A percentile compares a stretch with the other conserved stretches of the same genome.
These are phyloP conservation scores for Corynascus novoguineensis DNA, from an alignment of 495 filamentous ascomycete species.

Conservation along the genomic window DNA sequence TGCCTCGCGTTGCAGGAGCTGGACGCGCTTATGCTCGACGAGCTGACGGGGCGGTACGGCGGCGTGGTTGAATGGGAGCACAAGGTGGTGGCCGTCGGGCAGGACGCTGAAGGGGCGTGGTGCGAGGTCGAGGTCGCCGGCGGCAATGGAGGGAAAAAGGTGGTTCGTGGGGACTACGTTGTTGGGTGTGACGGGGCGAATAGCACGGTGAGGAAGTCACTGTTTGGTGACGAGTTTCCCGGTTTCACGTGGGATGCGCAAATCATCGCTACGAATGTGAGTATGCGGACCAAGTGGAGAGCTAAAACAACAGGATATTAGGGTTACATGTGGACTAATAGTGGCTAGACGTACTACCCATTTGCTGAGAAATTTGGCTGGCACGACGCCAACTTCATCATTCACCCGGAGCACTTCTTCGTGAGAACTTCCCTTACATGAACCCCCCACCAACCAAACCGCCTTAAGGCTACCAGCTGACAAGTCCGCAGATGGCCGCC, in stretches of 20 bases:
- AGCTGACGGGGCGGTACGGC: constrained; percentile 38
- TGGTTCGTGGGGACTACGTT: constrained; percentile 48
- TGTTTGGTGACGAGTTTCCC: constrained; percentile 55
- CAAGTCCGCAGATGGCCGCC: constrained; percentile 47
- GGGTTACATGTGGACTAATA: background rate
- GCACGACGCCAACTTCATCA: constrained; percentile 49
- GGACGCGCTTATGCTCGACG: constrained; percentile 41
- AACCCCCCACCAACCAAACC: background rate
- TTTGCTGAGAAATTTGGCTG: constrained; percentile 29
- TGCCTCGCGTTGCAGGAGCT: constrained; percentile 35
- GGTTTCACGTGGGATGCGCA: constrained; percentile 55
- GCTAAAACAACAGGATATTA: background rate
- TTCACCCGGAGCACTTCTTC: constrained; percentile 38
- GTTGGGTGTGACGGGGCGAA: constrained; percentile 55
- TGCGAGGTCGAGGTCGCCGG: constrained; percentile 43
- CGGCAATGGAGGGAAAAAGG: constrained; percentile 23
- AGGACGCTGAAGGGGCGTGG: constrained; percentile 41
- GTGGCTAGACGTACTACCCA: constrained; percentile 18
- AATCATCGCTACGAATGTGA: constrained; percentile 56
- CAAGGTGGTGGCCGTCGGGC: constrained; percentile 43
- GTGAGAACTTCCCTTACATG: constrained; percentile 2
- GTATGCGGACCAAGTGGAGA: background rate
- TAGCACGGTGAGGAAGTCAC: constrained; percentile 46
- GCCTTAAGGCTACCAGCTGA: background rate
- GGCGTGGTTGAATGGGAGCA: constrained; percentile 38